Conservation (phyloP, 768 basidiomycete genomes). For the Nidula microcarpa region DNA sequence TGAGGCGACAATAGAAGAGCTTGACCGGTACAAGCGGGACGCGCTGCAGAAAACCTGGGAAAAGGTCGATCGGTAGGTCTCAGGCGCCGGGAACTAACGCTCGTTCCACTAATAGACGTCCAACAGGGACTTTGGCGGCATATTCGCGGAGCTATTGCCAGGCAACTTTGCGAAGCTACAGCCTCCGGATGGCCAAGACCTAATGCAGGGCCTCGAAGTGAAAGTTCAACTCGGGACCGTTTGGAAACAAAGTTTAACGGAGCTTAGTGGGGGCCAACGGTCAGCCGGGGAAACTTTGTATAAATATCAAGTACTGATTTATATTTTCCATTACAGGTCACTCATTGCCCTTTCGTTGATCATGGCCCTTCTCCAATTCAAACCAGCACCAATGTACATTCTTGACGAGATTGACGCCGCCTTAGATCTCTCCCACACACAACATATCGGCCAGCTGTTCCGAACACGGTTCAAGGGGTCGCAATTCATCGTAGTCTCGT, state of each 20-base stretch:
- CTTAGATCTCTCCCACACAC: constrained; percentile 91
- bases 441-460: constrained; percentile 98
- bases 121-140: constrained; percentile 87
- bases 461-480: constrained; percentile 94
- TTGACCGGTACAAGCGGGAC: constrained; percentile 92
- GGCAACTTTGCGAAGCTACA: constrained; percentile 96
- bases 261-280: constrained; percentile 97
- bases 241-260: constrained; percentile 98
- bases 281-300: constrained; percentile 27
- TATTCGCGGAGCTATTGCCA: constrained; percentile 93
- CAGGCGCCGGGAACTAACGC: background rate
- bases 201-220: constrained; percentile 95
- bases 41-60: constrained; percentile 94
- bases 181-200: constrained; percentile 89
- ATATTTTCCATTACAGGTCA: constrained; percentile 52
- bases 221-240: constrained; percentile 93
- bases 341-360: constrained; percentile 96
- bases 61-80: constrained; percentile 83
- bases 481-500: constrained; percentile 96
- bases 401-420: constrained; percentile 99
- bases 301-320: background rate
- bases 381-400: constrained; percentile 99
- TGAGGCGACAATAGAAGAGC: constrained; percentile 87
- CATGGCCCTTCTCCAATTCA: constrained; percentile 99
- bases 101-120: background rate